phyloP scores from a whole-genome alignment of 352 stramenopile species.

The Phytophthora citrophthora region DNA sequence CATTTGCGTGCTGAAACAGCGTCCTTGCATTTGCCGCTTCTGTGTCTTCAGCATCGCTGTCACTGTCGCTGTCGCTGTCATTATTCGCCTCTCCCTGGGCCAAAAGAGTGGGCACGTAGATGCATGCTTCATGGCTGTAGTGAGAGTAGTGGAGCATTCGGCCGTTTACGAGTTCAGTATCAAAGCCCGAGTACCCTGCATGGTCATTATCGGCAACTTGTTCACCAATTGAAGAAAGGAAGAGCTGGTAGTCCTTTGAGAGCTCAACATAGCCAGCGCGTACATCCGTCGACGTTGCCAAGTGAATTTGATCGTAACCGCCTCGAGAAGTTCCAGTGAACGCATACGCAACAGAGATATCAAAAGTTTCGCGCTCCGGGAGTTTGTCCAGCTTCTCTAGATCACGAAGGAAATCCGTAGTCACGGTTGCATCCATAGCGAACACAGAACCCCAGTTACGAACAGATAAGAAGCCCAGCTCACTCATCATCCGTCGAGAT shows the following conservation, averaged over 20 bases:
- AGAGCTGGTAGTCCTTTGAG: slow-evolving; percentile 76
- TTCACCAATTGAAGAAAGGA: slow-evolving; percentile 74
- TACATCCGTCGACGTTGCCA: slow-evolving; percentile 64
- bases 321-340: slow-evolving; percentile 69
- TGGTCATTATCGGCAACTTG: slow-evolving; percentile 51
- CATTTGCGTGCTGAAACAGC: slow-evolving; percentile 70
- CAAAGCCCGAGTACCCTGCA: slow-evolving; percentile 55
- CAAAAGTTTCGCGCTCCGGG: slow-evolving; percentile 79
- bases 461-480: slow-evolving; percentile 83
- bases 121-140: slow-evolving; percentile 81
- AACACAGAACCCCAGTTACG: slow-evolving; percentile 89
- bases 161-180: slow-evolving; percentile 44
- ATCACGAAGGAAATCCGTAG: slow-evolving; percentile 64
- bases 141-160: slow-evolving; percentile 78
- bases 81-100: slow-evolving; percentile 38
- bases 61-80: slow-evolving; percentile 37
- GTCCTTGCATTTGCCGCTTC: slow-evolving; percentile 35
- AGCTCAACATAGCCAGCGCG: slow-evolving; percentile 43
- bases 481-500: slow-evolving; percentile 83
- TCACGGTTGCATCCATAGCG: slow-evolving; percentile 62
- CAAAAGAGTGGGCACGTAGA: slow-evolving; percentile 82
- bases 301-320: slow-evolving; percentile 78
- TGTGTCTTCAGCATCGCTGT: slow-evolving; percentile 40
- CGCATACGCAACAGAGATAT: slow-evolving; percentile 81
- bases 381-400: slow-evolving; percentile 80